Conservation (phyloP, 192 early-diverging fungal genomes). For the Coemansia sp. region DNA sequence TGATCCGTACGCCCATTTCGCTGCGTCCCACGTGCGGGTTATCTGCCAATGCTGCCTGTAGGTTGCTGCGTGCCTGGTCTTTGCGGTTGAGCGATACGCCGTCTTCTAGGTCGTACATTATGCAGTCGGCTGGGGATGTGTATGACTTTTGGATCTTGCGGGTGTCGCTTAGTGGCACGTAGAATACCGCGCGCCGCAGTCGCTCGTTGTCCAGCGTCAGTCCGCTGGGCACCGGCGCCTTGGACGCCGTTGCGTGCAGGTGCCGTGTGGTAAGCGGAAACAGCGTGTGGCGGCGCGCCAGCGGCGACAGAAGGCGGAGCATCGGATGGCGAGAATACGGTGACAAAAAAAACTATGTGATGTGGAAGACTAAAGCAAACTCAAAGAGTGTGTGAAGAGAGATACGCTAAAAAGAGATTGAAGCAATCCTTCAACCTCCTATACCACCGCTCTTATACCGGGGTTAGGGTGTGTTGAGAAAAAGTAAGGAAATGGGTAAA, state of each 20-base stretch:
- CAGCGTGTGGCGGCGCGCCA: slow-evolving; percentile 16
- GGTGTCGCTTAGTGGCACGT: slow-evolving; percentile 84
- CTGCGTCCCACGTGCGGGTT: background rate
- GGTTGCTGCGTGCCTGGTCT: slow-evolving; percentile 68
- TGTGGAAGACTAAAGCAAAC: too few relatives aligned
- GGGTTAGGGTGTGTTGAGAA: too few relatives aligned
- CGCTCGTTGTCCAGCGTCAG: slow-evolving; percentile 18
- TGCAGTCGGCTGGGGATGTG: slow-evolving; percentile 66
- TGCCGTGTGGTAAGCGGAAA: background rate
- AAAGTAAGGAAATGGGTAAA: too few relatives aligned
- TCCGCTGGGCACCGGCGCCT: slow-evolving; percentile 26
- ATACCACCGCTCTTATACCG: too few relatives aligned
- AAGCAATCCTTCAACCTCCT: too few relatives aligned
- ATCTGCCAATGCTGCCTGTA: slow-evolving; percentile 65
- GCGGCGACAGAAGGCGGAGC: too few relatives aligned
- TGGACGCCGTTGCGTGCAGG: background rate
- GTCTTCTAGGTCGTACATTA: slow-evolving; percentile 94
- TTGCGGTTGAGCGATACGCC: slow-evolving; percentile 83
- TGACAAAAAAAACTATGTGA: too few relatives aligned
- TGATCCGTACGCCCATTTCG: slow-evolving; percentile 91
- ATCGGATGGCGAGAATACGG: too few relatives aligned
- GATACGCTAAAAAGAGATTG: too few relatives aligned
- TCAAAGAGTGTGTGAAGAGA: too few relatives aligned
- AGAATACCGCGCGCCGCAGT: slow-evolving; percentile 43
- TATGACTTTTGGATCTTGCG: slow-evolving; percentile 82